A percentile compares a stretch with the other conserved stretches of the same genome.
Conservation (phyloP, 2,329 filamentous ascomycete genomes). For the Hypomyces perniciosus region DNA sequence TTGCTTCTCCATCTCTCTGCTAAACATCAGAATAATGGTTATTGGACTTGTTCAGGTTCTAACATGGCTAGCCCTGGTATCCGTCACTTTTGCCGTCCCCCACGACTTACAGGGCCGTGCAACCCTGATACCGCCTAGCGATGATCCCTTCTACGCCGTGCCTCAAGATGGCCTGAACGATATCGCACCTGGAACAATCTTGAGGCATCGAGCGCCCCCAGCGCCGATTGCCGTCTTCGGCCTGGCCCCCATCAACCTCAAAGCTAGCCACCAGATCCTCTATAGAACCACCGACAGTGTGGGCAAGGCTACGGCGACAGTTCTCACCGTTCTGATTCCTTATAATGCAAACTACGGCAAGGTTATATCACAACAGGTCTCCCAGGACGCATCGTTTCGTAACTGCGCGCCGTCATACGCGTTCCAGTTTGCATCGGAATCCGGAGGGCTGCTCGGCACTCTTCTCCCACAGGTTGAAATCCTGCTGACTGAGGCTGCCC, state of each 20-base stretch:
- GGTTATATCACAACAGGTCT: constrained; percentile 38
- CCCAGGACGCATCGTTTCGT: constrained; percentile 33
- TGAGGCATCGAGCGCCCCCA: constrained; percentile 17
- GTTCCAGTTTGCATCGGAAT: constrained; percentile 16
- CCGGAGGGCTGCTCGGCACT: constrained; percentile 31
- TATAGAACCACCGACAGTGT: constrained; percentile 34
- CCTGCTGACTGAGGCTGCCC: constrained; percentile 19
- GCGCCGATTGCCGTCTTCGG: constrained; percentile 18
- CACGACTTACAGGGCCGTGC: not conserved
- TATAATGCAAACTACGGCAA: constrained; percentile 21
- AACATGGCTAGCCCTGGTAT: not conserved
- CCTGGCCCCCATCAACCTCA: constrained; percentile 14
- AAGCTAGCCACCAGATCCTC: constrained; percentile 28
- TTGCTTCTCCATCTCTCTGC: not conserved
- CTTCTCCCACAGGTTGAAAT: constrained; percentile 20
- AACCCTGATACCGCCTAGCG: not conserved
- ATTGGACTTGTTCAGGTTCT: not conserved
- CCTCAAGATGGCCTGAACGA: constrained; percentile 13
- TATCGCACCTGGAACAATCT: constrained; percentile 17
- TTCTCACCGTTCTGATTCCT: constrained; percentile 34
- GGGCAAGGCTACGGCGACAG: constrained; percentile 30
- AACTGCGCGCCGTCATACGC: constrained; percentile 27
- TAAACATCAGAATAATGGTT: not conserved
- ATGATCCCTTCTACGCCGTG: constrained; percentile 21
- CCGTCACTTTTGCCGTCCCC: not conserved